phyloP scores from a whole-genome alignment of 108 stramenopile species.

The Schizochytrium sp. region DNA sequence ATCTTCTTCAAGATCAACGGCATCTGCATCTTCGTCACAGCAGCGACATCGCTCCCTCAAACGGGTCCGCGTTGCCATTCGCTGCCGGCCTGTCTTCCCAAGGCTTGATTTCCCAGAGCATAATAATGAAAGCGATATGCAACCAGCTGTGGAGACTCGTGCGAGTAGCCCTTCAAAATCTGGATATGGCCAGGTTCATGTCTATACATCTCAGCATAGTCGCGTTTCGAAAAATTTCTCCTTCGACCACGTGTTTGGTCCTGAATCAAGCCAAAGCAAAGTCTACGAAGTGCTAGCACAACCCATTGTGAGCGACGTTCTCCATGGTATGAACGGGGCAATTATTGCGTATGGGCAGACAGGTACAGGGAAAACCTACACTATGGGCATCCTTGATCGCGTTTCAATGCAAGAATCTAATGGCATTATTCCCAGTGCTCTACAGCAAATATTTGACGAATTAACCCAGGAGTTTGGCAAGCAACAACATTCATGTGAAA shows the following conservation, averaged over 20 bases:
- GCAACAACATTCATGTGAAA: not conserved
- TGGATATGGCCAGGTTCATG: not conserved
- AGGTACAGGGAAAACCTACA: slow-evolving; percentile 57
- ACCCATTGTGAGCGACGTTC: slow-evolving; percentile 28
- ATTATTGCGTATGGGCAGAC: slow-evolving; percentile 61
- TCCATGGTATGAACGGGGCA: slow-evolving; percentile 33
- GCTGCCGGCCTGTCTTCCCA: slow-evolving; percentile 15
- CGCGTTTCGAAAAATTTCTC: not conserved
- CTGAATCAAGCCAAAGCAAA: not conserved
- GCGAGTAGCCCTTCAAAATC: not conserved
- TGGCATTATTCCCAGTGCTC: slow-evolving; percentile 70
- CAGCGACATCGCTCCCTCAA: slow-evolving; percentile 5
- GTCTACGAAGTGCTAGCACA: slow-evolving; percentile 25
- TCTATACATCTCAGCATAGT: not conserved
- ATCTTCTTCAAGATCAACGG: no score
- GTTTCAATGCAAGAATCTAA: slow-evolving; percentile 52
- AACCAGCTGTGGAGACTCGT: not conserved
- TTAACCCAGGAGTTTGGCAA: not conserved
- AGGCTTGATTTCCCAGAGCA: not conserved
- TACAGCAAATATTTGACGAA: slow-evolving; percentile 73
- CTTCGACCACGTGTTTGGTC: slow-evolving; percentile 54
- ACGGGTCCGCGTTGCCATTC: slow-evolving; percentile 37
- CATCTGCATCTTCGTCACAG: no score
- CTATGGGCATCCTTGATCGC: slow-evolving; percentile 70
- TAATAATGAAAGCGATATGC: not conserved